Evolutionary conservation across 164 flowering plant species (phyloP), one percentile per base, ranked within the genome.

Genomic region (Chloranthus sessilifolius): DNA sequence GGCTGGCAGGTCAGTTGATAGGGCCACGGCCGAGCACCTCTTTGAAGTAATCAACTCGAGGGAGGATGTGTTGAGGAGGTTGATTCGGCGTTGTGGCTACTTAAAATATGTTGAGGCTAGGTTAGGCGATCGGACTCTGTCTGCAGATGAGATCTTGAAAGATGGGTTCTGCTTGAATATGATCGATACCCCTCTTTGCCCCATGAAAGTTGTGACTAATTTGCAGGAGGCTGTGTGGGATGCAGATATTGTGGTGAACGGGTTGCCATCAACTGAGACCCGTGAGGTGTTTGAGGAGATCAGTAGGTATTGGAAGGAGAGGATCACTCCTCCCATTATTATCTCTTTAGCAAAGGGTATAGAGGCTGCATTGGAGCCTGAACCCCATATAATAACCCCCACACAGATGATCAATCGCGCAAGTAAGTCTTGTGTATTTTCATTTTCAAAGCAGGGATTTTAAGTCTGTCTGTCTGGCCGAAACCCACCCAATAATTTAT

Each of bases 21-120:
- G 74, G 45, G 70, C 75, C 42, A 79, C 88, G 0, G 94, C 94
- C 0, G 81, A 84, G 49, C 88, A 82, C 45, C 66, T 84, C 5
- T 84, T 84, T 50, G 94, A 84, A 60, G 94, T 84, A 59, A 84
- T 84, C 65, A 85, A 85, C 65, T 80, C 87, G 2, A 82, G 94
- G 69, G 94, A 85, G 54, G 89, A 85, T 70, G 74, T 85, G 9
- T 50, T 85, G 62, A 78, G 89, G 59, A 69, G 94, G 37, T 43
- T 85, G 67, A 85, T 85, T 26, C 64, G 87, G 62, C 72, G 94
- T 2, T 85, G 94, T 56, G 94, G 83, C 0, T 85, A 82, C 37
- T 65, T 85, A 58, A 85, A 85, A 48, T 85, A 85, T 61, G 94
- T 85, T 6, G 94, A 85, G 58, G 94, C 78, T 1, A 70, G 88